These are phyloP conservation scores for Lactifluus volemus DNA, from an alignment of 768 basidiomycete species.

Conservation along the genomic window DNA sequence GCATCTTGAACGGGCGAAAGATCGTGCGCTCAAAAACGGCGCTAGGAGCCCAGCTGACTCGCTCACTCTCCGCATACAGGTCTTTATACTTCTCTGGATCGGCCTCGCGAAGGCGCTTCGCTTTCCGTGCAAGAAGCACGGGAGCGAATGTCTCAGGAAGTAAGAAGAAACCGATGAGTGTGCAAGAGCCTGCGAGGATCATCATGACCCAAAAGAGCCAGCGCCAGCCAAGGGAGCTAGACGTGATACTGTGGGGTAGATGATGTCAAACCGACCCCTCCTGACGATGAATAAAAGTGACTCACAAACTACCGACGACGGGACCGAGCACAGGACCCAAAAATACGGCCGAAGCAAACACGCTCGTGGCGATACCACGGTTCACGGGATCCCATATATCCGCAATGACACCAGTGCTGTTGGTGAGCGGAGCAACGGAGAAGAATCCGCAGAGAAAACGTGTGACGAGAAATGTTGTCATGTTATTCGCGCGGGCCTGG, in stretches of 20 bases:
- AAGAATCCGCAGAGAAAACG: slow-evolving; percentile 24
- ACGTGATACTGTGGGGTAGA: not conserved
- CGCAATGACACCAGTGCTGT: slow-evolving; percentile 20
- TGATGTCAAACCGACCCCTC: not conserved
- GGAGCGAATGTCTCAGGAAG: slow-evolving; percentile 67
- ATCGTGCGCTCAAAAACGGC: slow-evolving; percentile 49
- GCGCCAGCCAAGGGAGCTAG: slow-evolving; percentile 37
- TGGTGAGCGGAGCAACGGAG: slow-evolving; percentile 21
- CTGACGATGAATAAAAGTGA: not conserved
- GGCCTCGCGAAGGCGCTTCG: slow-evolving; percentile 35
- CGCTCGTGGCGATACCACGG: slow-evolving; percentile 20
- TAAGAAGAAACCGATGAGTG: slow-evolving; percentile 34
- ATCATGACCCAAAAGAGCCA: slow-evolving; percentile 69
- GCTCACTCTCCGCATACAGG: slow-evolving; percentile 51
- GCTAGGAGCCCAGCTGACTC: slow-evolving; percentile 41
- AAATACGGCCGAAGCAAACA: slow-evolving; percentile 20
- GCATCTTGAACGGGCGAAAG: slow-evolving; percentile 53
- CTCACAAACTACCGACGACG: slow-evolving; percentile 22
- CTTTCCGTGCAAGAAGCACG: slow-evolving; percentile 24
- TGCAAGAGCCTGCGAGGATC: slow-evolving; percentile 49
- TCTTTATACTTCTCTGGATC: slow-evolving; percentile 37
- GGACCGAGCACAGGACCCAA: slow-evolving; percentile 24
- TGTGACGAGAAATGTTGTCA: slow-evolving; percentile 17
- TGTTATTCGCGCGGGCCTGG: slow-evolving; percentile 13
- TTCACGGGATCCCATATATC: slow-evolving; percentile 23